Evolutionary conservation across 352 stramenopile species (phyloP).

Genomic region (Globisporangium irregulare): DNA sequence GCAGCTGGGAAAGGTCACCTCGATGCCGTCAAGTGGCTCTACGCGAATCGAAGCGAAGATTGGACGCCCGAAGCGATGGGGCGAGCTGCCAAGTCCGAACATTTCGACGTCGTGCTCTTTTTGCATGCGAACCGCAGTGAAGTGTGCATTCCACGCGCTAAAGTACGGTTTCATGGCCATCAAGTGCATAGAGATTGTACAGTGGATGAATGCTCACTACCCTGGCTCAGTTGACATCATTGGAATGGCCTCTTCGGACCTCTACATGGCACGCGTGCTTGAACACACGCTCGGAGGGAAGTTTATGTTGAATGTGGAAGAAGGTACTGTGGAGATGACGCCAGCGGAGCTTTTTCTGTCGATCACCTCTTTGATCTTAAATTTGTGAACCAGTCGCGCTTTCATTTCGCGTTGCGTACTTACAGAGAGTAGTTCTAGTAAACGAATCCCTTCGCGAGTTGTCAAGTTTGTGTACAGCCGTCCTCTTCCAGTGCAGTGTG

Average conservation of each 20-base stretch:
- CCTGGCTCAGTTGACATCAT: not conserved
- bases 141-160: not conserved
- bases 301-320: no score
- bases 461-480: no score
- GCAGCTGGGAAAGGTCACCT: not conserved
- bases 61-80: not conserved
- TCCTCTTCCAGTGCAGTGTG: no score
- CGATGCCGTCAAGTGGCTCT: not conserved
- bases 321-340: no score
- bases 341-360: not conserved
- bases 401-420: no score
- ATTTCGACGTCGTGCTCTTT: conserved; percentile 6
- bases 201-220: not conserved
- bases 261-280: not conserved
- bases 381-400: no score
- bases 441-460: no score
- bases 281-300: not conserved
- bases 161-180: not conserved
- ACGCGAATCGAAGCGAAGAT: not conserved
- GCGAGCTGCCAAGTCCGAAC: not conserved
- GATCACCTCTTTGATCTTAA: no score
- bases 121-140: not conserved
- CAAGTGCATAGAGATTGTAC: not conserved
- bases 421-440: no score
- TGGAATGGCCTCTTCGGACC: not conserved